Base-by-base conservation (phyloP, 2,329 filamentous ascomycete genomes). In the Geosmithia morbida region DNA sequence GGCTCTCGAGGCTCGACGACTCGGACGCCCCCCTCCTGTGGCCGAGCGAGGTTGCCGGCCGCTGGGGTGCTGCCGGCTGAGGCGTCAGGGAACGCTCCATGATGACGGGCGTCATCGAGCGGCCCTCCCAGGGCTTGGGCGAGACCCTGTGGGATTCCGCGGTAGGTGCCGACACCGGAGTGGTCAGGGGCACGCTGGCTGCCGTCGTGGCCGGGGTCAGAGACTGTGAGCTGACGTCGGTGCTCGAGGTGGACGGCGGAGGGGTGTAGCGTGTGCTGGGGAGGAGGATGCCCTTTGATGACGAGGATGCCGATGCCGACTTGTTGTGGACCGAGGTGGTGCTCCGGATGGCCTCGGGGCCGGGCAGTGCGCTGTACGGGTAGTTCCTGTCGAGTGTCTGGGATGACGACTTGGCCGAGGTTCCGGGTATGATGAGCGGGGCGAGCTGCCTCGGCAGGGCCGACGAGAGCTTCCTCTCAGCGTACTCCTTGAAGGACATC, bases 1-100 rank as follows among this genome's bases (percentile, higher is more conserved):
- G 67, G 49, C 82, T 76, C 70, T 78, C 76, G 43, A 79, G 74
- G 50, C 71, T 72, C 13, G 68, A 73, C 0, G 72, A 69, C 48
- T 81, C 78, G 1, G 78, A 81, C 45, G 70, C 69, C 18, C 70
- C 69, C 45, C 77, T 66, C 46, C 68, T 67, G 54, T 81, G 76
- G 3, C 65, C 57, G 49, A 60, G 63, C 6, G 63, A 56, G 7
- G 57, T 58, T 7, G 54, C 48, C 5, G 39, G 41, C 17, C 50
- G 47, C 47, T 53, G 49, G 22, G 44, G 51, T 8, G 40, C 44
- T n/a, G 43, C 63, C 8, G 55, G 53, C 50, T 61, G 64, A 7
- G 63, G 57, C 6, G 59, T 60, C 10, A 54, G 49, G 8, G 48
- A 48, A 16, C 50, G 49, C 39, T 50, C 49, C 18, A 20, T 46